Evolutionary conservation across 2,329 filamentous ascomycete species (phyloP).

Genomic region (Macrophomina phaseolina): DNA sequence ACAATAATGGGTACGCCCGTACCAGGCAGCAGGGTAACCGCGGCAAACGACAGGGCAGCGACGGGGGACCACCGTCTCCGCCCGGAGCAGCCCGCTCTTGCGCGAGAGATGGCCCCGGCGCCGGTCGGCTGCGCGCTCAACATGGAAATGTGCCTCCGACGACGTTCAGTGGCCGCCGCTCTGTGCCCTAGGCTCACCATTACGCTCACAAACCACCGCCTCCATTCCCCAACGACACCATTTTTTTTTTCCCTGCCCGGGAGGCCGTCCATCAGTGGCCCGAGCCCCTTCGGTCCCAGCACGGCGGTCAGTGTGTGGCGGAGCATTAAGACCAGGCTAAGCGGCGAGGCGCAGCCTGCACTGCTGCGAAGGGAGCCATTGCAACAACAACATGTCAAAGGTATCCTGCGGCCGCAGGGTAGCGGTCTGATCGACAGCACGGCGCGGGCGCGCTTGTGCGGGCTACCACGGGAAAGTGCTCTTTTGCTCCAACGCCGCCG

Average conservation of each 20-base stretch:
- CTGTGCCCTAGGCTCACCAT: slow-evolving; percentile 11
- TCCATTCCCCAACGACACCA: slow-evolving; percentile 1
- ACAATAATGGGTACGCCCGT: slow-evolving; percentile 14
- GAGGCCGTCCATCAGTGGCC: slow-evolving; percentile 17
- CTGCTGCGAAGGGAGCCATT: not conserved
- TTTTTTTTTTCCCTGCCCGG: slow-evolving; percentile 13
- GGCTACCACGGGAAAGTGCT: slow-evolving; percentile 17
- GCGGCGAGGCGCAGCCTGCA: slow-evolving; percentile 13
- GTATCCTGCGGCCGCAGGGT: slow-evolving; percentile 4
- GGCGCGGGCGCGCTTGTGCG: slow-evolving; percentile 6
- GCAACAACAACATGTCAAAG: slow-evolving; percentile 12
- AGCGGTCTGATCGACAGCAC: slow-evolving; percentile 5
- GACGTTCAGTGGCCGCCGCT: slow-evolving; percentile 14
- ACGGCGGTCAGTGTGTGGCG: slow-evolving; percentile 16
- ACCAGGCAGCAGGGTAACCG: slow-evolving; percentile 11
- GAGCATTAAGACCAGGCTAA: slow-evolving; percentile 20
- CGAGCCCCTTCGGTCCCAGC: slow-evolving; percentile 17
- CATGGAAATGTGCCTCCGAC: slow-evolving; percentile 9
- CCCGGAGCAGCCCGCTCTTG: slow-evolving; percentile 11
- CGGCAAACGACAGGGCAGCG: slow-evolving; percentile 5
- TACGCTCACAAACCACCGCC: slow-evolving; percentile 1
- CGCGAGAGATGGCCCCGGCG: slow-evolving; percentile 14
- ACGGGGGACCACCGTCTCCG: slow-evolving; percentile 4
- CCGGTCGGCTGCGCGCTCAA: slow-evolving; percentile 8
- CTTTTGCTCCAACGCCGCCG: slow-evolving; percentile 2